Percentiles rank a stretch among this genome's conserved stretches.
These are phyloP conservation scores for Neurospora tetrasperma DNA, from an alignment of 495 filamentous ascomycete species.

Conservation along the genomic window DNA sequence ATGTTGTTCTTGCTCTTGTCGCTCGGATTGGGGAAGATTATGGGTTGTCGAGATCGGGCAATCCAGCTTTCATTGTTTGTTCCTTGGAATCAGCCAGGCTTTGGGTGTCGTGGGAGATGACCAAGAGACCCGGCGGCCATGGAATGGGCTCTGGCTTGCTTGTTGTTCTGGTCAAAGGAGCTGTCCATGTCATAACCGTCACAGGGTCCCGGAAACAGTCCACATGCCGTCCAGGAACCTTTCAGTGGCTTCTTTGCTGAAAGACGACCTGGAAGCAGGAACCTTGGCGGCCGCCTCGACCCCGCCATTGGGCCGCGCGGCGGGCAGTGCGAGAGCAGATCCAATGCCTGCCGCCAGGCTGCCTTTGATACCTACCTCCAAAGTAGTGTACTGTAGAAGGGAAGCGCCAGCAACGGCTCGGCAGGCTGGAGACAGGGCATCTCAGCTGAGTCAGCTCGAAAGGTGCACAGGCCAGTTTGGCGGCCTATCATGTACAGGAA, in stretches of 20 bases:
- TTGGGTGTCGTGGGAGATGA: not conserved
- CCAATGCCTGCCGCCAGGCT: not conserved
- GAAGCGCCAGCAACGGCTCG: not conserved
- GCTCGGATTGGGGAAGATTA: not conserved
- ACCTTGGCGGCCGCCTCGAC: not conserved
- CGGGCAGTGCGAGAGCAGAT: not conserved
- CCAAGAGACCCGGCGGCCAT: not conserved
- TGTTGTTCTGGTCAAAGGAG: not conserved
- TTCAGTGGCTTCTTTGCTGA: not conserved
- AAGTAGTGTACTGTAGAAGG: no score
- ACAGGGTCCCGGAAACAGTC: not conserved
- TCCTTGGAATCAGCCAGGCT: not conserved
- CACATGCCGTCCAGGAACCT: not conserved
- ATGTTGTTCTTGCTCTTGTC: not conserved
- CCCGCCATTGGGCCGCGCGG: not conserved
- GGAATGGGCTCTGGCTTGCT: not conserved
- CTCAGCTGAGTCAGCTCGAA: not conserved
- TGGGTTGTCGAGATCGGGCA: not conserved
- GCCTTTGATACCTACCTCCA: not conserved
- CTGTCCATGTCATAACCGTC: not conserved
- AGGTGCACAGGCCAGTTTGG: not conserved
- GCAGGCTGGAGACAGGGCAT: not conserved
- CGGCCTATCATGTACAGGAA: not conserved
- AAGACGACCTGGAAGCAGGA: not conserved
- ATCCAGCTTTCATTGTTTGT: not conserved